Conservation (phyloP, 2,329 filamentous ascomycete genomes). For the Cladophialophora immunda region DNA sequence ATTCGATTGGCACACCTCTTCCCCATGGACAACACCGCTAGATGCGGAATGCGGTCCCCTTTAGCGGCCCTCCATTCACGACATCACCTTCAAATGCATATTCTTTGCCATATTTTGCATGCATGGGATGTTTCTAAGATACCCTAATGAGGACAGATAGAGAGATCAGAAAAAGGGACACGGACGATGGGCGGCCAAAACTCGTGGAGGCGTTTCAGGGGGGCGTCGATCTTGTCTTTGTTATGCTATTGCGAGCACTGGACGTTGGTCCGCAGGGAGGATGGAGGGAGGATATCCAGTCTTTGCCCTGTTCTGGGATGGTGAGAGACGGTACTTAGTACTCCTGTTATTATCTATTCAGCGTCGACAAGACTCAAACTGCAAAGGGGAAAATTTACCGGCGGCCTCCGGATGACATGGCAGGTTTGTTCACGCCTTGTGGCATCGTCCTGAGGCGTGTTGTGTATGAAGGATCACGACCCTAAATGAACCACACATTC, state of each 20-base stretch:
- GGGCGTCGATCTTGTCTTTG: not conserved
- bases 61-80: not conserved
- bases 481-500: slow-evolving; percentile 11
- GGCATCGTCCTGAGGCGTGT: slow-evolving; percentile 22
- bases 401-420: slow-evolving; percentile 1
- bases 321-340: not conserved
- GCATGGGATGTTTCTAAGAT: slow-evolving; percentile 25
- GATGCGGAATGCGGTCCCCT: not conserved
- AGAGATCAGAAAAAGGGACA: slow-evolving; percentile 21
- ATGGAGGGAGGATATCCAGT: not conserved
- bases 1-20: slow-evolving; percentile 27
- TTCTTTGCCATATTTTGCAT: slow-evolving; percentile 18
- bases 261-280: not conserved
- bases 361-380: not conserved
- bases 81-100: slow-evolving; percentile 6
- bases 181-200: slow-evolving; percentile 13
- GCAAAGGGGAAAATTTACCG: not conserved
- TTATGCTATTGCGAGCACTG: not conserved
- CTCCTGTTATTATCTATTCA: not conserved
- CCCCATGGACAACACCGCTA: slow-evolving; percentile 31
- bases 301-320: not conserved
- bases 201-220: slow-evolving; percentile 5
- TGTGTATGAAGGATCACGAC: slow-evolving; percentile 21
- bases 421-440: slow-evolving; percentile 21
- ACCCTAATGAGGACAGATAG: slow-evolving; percentile 34